phyloP scores from a whole-genome alignment of 768 basidiomycete species.

The Erythrobasidium yunnanense region DNA sequence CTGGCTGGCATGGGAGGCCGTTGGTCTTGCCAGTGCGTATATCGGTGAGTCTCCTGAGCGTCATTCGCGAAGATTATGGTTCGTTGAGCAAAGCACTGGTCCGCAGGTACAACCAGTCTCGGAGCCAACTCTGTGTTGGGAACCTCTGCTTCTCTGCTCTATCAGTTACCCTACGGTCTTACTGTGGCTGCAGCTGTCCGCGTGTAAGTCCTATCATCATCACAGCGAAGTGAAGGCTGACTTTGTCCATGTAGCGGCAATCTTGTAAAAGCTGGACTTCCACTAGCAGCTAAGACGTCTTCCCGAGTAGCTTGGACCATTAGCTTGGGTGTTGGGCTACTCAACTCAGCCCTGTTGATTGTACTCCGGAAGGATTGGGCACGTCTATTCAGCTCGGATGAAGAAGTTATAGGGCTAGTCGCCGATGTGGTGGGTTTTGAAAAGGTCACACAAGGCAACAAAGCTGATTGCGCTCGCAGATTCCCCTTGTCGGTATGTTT shows the following conservation, averaged over 20 bases:
- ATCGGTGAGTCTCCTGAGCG: neutral
- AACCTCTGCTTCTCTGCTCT: constrained; percentile 42
- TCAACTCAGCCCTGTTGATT: constrained; percentile 57
- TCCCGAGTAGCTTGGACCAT: constrained; percentile 60
- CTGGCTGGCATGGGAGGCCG: constrained; percentile 14
- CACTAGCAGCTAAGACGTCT: constrained; percentile 57
- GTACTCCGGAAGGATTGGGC: constrained; percentile 52
- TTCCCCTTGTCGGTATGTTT: constrained; percentile 53
- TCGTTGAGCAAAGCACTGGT: constrained; percentile 25
- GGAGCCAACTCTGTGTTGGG: constrained; percentile 78
- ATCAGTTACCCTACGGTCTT: constrained; percentile 72
- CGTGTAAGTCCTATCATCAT: constrained; percentile 41
- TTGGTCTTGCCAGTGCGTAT: constrained; percentile 5
- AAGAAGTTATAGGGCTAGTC: constrained; percentile 53
- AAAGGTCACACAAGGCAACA: neutral
- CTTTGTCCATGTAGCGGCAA: neutral
- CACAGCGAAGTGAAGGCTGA: neutral
- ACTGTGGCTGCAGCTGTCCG: constrained; percentile 75
- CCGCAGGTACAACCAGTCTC: constrained; percentile 56
- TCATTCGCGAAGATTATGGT: neutral
- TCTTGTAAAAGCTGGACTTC: constrained; percentile 36
- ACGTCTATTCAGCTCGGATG: constrained; percentile 60
- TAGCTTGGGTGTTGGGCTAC: constrained; percentile 56
- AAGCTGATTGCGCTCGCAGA: too few species aligned
- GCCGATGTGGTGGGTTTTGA: constrained; percentile 52